Percentiles rank a stretch among this genome's conserved stretches.
Conservation (phyloP, 768 basidiomycete species). For the Sarcomyxa edulis region DNA sequence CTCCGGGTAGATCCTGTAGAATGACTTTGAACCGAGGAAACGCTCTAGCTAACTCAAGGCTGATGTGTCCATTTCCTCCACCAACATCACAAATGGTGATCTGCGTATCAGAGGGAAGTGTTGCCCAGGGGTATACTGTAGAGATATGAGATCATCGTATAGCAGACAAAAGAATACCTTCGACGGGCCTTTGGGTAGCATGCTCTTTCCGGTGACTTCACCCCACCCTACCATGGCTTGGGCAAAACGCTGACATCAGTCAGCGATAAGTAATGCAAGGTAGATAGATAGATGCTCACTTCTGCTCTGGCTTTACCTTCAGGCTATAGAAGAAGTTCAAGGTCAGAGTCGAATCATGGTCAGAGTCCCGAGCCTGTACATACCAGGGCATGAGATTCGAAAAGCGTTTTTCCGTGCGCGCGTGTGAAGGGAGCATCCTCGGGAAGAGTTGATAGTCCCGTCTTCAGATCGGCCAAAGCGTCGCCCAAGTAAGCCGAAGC, state of each 20-base stretch:
- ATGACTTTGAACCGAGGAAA: conserved; percentile 29
- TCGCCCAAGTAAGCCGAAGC: conserved; percentile 24
- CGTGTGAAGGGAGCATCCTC: conserved; percentile 10
- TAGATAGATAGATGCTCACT: not conserved
- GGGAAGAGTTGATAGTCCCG: conserved; percentile 5
- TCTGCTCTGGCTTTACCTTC: conserved; percentile 11
- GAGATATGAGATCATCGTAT: not conserved
- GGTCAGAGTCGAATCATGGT: not conserved
- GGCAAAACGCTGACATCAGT: conserved; percentile 20
- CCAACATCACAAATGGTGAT: conserved; percentile 40
- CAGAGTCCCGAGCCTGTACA: not conserved
- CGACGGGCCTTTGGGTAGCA: conserved; percentile 20
- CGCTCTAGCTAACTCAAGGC: conserved; percentile 24
- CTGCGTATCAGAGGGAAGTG: conserved; percentile 17
- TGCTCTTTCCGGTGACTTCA: conserved; percentile 18
- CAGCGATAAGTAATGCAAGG: not conserved
- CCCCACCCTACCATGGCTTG: conserved; percentile 27
- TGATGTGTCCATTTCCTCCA: conserved; percentile 29
- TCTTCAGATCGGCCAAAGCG: conserved; percentile 6
- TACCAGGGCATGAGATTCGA: conserved; percentile 13
- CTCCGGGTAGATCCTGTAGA: conserved; percentile 29
- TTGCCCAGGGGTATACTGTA: conserved; percentile 30
- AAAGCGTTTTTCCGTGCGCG: conserved; percentile 12
- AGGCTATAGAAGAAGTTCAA: conserved; percentile 5
- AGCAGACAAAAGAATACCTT: not conserved